Evolutionary conservation across 2,329 filamentous ascomycete genomes (phyloP).

Genomic region (Fusarium sp.): DNA sequence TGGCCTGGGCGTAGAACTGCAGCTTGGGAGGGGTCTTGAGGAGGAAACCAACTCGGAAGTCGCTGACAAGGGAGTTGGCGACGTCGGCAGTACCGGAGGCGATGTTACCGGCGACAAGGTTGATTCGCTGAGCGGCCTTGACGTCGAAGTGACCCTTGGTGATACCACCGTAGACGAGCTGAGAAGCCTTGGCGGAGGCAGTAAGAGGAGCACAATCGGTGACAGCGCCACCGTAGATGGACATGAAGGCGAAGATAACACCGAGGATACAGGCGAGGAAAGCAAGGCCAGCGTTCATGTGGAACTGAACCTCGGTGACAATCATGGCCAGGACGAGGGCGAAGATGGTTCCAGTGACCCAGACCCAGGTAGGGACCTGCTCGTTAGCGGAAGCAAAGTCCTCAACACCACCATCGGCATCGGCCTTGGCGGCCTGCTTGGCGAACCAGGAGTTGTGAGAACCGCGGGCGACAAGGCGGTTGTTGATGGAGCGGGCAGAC

Average conservation of each 20-base stretch:
- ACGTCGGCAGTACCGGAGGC: constrained; percentile 69
- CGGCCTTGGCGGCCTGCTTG: constrained; percentile 54
- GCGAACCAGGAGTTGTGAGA: constrained; percentile 53
- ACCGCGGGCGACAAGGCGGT: constrained; percentile 50
- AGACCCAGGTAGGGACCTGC: constrained; percentile 68
- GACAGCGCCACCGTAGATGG: constrained; percentile 64
- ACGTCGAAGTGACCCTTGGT: constrained; percentile 67
- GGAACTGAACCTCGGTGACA: constrained; percentile 64
- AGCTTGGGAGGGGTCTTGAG: constrained; percentile 73
- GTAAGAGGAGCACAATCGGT: constrained; percentile 72
- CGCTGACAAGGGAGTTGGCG: constrained; percentile 66
- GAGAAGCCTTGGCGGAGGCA: constrained; percentile 75
- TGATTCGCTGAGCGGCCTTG: constrained; percentile 70
- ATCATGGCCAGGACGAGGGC: constrained; percentile 67
- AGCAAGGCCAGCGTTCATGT: constrained; percentile 69
- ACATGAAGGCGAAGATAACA: constrained; percentile 70
- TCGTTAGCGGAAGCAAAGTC: constrained; percentile 59
- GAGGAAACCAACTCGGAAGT: constrained; percentile 78
- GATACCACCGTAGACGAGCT: constrained; percentile 76
- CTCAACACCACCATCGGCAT: constrained; percentile 52
- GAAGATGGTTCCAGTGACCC: constrained; percentile 60
- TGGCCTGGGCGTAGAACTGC: constrained; percentile 75
- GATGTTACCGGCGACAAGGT: constrained; percentile 72
- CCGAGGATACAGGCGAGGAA: constrained; percentile 68
- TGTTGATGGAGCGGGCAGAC: constrained; percentile 51